These are phyloP conservation scores for Anthracocystis panici-leucophaei DNA, from an alignment of 1,284 basidiomycete species.

Conservation along the genomic window DNA sequence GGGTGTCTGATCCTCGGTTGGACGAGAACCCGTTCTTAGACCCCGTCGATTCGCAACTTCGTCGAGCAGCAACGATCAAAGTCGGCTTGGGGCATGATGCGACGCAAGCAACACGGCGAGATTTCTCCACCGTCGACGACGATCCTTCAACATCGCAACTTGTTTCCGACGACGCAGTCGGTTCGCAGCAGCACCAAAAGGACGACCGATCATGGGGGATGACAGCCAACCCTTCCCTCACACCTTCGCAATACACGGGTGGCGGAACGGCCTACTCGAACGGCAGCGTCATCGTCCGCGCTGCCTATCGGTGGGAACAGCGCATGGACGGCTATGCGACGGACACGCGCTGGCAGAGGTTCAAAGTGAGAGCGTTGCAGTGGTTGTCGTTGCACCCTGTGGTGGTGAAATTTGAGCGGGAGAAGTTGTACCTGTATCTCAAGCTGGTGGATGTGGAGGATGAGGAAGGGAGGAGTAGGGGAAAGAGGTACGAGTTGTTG, in stretches of 20 bases:
- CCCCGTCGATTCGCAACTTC: constrained; percentile 35
- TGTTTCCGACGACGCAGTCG: background rate
- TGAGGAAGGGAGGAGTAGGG: constrained; percentile 1
- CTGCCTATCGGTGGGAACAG: constrained; percentile 53
- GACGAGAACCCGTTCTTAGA: constrained; percentile 28
- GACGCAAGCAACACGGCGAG: constrained; percentile 74
- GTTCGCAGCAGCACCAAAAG: constrained; percentile 64
- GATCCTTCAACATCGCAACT: background rate
- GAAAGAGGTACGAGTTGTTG: constrained; percentile 36
- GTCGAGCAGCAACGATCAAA: constrained; percentile 42
- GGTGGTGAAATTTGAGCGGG: constrained; percentile 34
- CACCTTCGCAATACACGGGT: constrained; percentile 73
- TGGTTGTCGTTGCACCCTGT: constrained; percentile 52
- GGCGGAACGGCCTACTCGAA: constrained; percentile 81
- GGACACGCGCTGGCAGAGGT: constrained; percentile 36
- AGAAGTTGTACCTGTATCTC: constrained; percentile 52
- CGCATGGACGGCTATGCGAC: constrained; percentile 32
- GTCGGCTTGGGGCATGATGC: constrained; percentile 75
- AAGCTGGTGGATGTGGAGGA: constrained; percentile 20
- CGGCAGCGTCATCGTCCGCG: constrained; percentile 66
- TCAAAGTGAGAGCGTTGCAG: constrained; percentile 31
- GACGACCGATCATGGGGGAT: constrained; percentile 72
- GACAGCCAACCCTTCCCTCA: constrained; percentile 70
- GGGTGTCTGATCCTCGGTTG: background rate
- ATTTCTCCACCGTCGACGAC: constrained; percentile 76